These are phyloP conservation scores for Pyrenophora teres DNA, from an alignment of 2,329 filamentous ascomycete genomes.

Conservation along the genomic window DNA sequence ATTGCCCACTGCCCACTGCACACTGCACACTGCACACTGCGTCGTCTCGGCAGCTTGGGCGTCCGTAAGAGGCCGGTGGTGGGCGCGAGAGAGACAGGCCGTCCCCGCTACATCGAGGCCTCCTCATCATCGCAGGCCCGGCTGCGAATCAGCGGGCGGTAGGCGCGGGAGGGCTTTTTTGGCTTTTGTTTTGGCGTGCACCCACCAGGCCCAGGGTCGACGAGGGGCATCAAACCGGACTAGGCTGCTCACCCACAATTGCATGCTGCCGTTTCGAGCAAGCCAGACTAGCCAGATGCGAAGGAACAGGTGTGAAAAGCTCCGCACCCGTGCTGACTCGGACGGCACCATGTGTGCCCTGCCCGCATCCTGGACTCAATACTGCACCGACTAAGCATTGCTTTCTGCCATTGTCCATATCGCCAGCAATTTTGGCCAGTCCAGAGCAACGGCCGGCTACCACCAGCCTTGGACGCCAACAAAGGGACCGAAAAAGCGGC, in stretches of 20 bases:
- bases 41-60: conserved; percentile 17
- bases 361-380: conserved; percentile 11
- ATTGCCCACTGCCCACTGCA: no score
- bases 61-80: conserved; percentile 17
- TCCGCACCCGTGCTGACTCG: conserved; percentile 23
- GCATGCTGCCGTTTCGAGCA: conserved; percentile 31
- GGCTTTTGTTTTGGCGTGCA: conserved; percentile 34
- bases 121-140: conserved; percentile 23
- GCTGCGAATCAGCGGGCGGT: conserved; percentile 34
- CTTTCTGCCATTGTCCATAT: conserved; percentile 9
- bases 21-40: no score
- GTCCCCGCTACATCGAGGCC: conserved; percentile 17
- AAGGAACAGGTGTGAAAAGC: conserved; percentile 23
- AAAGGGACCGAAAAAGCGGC: conserved; percentile 22
- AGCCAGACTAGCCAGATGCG: conserved; percentile 23
- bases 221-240: conserved; percentile 13
- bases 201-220: conserved; percentile 20
- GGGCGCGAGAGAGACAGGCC: conserved; percentile 20
- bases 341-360: conserved; percentile 18
- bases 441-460: conserved; percentile 15
- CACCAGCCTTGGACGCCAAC: neutral
- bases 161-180: conserved; percentile 34
- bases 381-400: conserved; percentile 1
- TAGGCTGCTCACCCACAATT: conserved; percentile 27
- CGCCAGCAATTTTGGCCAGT: neutral